Base-by-base conservation (phyloP, 179 eudicot species). In the Heliamphora pulchella region DNA sequence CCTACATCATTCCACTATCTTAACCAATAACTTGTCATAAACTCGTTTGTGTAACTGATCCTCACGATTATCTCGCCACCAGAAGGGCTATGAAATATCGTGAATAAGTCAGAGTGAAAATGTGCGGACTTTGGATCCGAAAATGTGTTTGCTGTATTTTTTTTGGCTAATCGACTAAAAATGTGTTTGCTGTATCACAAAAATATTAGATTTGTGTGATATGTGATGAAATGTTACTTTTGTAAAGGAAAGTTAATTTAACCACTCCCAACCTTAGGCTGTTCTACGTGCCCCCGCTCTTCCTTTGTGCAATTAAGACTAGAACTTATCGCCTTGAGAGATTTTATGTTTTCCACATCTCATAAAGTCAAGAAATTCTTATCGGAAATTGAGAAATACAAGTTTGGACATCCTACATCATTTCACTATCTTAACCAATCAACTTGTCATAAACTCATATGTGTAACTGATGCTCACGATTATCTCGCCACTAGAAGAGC, bases 251-350 rank as follows among this genome's bases (percentile, higher is more conserved):
- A 31, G 31, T 31, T 31, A 31, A 31, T 31, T 62, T 17, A 57
- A 11, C 54, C 54, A 8, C 54, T 50, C 54, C 54, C 54, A 8
- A 4, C 8, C 54, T 63, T 18, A 63, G 67, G 41, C 54, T 8
- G 54, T 8, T 50, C 67, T 5, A 63, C 67, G 0, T 20, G 66
- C 20, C 17, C 66, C 66, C 39, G 41, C 67, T 63, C 10, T 15
- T 9, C 8, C 67, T 63, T 63, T 63, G 67, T 63, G 3, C 67
- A 63, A 20, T 31, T 63, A 61, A n/a, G 65, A 93, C 93, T 84
- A 87, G 98, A 84, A 94, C 98, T 50, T 94, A 94, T 81, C 97
- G 93, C 83, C 98, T 94, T 15, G 98, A 94, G 87, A 93, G 97
- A 88, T 93, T 97, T 84, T 96, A 97, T 61, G 98, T 94, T 76